phyloP scores from a whole-genome alignment of 108 stramenopile genomes.

The Skeletonema potamos region DNA sequence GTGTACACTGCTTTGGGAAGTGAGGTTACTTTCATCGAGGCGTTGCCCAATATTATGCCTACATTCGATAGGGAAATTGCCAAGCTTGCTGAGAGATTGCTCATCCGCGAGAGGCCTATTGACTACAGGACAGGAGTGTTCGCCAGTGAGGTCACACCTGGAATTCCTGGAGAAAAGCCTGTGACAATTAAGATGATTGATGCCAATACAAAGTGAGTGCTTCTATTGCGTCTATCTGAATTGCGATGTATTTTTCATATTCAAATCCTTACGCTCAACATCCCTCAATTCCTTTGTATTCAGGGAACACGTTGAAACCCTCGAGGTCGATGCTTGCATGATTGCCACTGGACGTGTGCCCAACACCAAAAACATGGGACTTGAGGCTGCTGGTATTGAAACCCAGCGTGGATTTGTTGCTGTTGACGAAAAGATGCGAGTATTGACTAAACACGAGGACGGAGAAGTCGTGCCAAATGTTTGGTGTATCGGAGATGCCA shows the following conservation, averaged over 20 bases:
- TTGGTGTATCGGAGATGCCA: constrained; percentile 99
- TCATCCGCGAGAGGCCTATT: constrained; percentile 92
- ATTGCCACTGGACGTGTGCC: constrained; percentile 98
- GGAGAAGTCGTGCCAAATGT: constrained; percentile 85
- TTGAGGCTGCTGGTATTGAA: constrained; percentile 88
- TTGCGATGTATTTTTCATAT: neutral
- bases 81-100: constrained; percentile 92
- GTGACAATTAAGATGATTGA: constrained; percentile 99
- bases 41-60: constrained; percentile 92
- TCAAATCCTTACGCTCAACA: too few species aligned
- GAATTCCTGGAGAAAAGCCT: constrained; percentile 94
- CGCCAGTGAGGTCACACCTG: constrained; percentile 94
- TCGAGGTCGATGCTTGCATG: constrained; percentile 98
- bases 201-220: constrained; percentile 95
- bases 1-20: constrained; percentile 97
- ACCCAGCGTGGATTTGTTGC: constrained; percentile 95
- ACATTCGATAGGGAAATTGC: constrained; percentile 97
- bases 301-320: constrained; percentile 94
- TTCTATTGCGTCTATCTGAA: neutral
- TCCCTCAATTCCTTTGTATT: neutral
- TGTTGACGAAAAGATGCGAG: constrained; percentile 95
- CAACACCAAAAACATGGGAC: constrained; percentile 93
- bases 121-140: constrained; percentile 94
- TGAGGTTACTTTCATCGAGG: constrained; percentile 98
- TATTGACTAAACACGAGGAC: constrained; percentile 83